A percentile compares a stretch with the other conserved stretches of the same genome.
These are phyloP conservation scores for Plectosphaerella sp. DNA, from an alignment of 2,329 filamentous ascomycete genomes.

Conservation along the genomic window DNA sequence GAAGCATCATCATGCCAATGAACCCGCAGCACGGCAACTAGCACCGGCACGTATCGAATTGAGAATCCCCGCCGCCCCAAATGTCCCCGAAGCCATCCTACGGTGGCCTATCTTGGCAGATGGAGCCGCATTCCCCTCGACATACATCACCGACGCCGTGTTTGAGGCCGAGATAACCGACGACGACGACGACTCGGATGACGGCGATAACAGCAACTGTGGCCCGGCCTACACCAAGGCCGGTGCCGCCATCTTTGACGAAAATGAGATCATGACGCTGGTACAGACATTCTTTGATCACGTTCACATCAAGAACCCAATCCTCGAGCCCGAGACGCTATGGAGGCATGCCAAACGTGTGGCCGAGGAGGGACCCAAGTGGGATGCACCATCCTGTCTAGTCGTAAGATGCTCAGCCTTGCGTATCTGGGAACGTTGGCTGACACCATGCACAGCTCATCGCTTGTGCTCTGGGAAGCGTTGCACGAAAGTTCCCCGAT, in stretches of 20 bases:
- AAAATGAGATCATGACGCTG: not conserved
- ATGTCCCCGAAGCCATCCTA: not conserved
- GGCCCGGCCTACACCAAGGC: not conserved
- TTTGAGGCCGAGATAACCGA: not conserved
- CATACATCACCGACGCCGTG: not conserved
- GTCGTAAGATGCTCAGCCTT: slow-evolving; percentile 15
- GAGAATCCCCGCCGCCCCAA: not conserved
- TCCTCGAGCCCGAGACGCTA: not conserved
- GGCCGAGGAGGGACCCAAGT: slow-evolving; percentile 6
- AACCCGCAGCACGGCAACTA: not conserved
- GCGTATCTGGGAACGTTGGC: not conserved
- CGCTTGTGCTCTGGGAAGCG: slow-evolving; percentile 22
- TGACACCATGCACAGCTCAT: slow-evolving; percentile 16
- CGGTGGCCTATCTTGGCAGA: not conserved
- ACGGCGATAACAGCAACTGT: not conserved
- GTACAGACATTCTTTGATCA: not conserved
- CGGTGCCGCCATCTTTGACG: not conserved
- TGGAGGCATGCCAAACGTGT: slow-evolving; percentile 1
- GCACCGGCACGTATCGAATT: not conserved
- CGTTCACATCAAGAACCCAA: not conserved
- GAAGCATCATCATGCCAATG: no score
- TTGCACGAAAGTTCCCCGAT: slow-evolving; percentile 16
- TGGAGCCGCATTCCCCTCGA: not conserved
- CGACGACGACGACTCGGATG: not conserved
- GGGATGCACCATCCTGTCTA: slow-evolving; percentile 22